Evolutionary conservation across 768 basidiomycete species (phyloP).

Genomic region (Candolleomyces eurysporus): DNA sequence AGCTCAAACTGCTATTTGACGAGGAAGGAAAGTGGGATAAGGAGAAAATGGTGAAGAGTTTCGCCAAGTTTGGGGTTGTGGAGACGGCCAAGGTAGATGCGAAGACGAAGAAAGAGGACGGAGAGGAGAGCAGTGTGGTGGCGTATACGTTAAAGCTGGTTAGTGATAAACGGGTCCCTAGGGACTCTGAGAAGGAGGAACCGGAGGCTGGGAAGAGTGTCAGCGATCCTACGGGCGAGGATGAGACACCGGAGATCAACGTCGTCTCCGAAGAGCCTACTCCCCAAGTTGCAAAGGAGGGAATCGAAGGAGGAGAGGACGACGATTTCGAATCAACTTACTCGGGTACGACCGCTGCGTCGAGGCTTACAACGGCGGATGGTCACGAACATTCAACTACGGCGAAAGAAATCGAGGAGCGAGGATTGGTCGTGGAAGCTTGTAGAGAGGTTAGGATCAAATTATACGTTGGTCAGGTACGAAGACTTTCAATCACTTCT

Average conservation of each 20-base stretch:
- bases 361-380: not conserved
- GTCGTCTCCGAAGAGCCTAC: not conserved
- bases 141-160: not conserved
- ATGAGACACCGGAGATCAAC: not conserved
- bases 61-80: too few species aligned
- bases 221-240: not conserved
- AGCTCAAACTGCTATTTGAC: too few species aligned
- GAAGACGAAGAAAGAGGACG: not conserved
- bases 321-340: too few species aligned
- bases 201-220: not conserved
- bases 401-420: not conserved
- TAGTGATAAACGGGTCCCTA: not conserved
- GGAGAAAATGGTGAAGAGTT: too few species aligned
- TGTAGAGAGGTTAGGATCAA: constrained; percentile 68
- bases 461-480: constrained; percentile 69
- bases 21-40: too few species aligned
- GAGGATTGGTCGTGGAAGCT: constrained; percentile 62
- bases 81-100: too few species aligned
- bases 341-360: not conserved
- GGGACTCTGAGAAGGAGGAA: not conserved
- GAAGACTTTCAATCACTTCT: constrained; percentile 4
- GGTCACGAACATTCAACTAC: not conserved
- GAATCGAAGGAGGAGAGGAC: too few species aligned
- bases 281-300: too few species aligned
- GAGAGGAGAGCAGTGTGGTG: not conserved